These are phyloP conservation scores for Stachybotrys chartarum DNA, from an alignment of 2,329 filamentous ascomycete genomes.

Conservation along the genomic window DNA sequence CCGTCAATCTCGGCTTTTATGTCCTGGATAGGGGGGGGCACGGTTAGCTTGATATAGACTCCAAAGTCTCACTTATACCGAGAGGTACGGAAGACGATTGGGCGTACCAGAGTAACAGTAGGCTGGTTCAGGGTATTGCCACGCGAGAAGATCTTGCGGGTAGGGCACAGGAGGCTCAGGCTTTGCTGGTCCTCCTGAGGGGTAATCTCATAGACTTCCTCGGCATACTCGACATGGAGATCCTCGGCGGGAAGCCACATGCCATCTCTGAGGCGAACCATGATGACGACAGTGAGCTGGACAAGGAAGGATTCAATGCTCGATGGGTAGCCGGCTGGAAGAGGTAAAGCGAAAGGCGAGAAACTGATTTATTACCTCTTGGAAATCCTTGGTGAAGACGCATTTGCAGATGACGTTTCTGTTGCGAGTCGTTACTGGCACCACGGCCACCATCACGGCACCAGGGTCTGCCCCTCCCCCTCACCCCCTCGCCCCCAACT, in stretches of 20 bases:
- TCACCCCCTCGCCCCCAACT: not conserved
- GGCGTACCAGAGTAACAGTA: slow-evolving; percentile 34
- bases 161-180: slow-evolving; percentile 49
- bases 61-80: not conserved
- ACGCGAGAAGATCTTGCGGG: slow-evolving; percentile 42
- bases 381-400: not conserved
- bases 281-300: slow-evolving; percentile 7
- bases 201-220: slow-evolving; percentile 49
- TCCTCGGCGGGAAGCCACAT: slow-evolving; percentile 59
- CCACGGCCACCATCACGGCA: not conserved
- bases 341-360: not conserved
- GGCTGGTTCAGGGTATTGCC: slow-evolving; percentile 49
- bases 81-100: not conserved
- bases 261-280: slow-evolving; percentile 28
- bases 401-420: not conserved
- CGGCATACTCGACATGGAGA: slow-evolving; percentile 56
- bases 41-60: not conserved
- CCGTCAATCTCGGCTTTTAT: slow-evolving; percentile 29
- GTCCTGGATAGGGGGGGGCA: slow-evolving; percentile 9
- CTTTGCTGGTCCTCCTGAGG: slow-evolving; percentile 36
- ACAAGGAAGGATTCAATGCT: not conserved
- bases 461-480: not conserved
- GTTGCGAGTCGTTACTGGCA: not conserved
- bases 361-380: not conserved
- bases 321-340: not conserved